Evolutionary conservation across 176 grass and related monocot genomes (phyloP).

Genomic region (Avena insularis): DNA sequence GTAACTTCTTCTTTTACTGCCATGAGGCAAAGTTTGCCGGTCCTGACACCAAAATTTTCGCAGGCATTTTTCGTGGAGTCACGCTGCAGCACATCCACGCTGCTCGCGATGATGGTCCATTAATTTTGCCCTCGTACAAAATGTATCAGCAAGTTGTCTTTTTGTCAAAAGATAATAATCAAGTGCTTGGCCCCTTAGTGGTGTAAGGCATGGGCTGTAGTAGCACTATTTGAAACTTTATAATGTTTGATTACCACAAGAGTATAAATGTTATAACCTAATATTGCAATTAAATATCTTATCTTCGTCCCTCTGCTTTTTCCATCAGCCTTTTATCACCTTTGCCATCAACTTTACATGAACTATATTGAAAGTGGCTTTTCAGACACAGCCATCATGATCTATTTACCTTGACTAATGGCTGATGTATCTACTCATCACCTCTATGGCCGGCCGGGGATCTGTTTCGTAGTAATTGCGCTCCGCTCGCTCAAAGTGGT

Average conservation of each 20-base stretch:
- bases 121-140: neutral
- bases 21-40: too few species aligned
- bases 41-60: too few species aligned
- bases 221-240: neutral
- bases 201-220: too few species aligned
- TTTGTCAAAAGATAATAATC: neutral
- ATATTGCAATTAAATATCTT: constrained; percentile 23
- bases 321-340: neutral
- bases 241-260: neutral
- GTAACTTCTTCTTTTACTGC: too few species aligned
- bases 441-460: constrained; percentile 10
- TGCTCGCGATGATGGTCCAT: too few species aligned
- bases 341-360: constrained; percentile 24
- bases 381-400: constrained; percentile 44
- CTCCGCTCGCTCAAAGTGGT: constrained; percentile 25
- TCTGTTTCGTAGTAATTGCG: constrained; percentile 43
- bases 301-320: neutral
- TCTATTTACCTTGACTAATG: constrained; percentile 37
- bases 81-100: too few species aligned
- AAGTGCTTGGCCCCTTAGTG: neutral
- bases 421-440: constrained; percentile 25
- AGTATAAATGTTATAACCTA: neutral
- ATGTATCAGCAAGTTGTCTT: neutral
- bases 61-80: too few species aligned
- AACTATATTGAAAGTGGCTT: constrained; percentile 35